These are phyloP conservation scores for Pelargonium exstipulatum DNA, from an alignment of 441 rosid species.

Conservation along the genomic window DNA sequence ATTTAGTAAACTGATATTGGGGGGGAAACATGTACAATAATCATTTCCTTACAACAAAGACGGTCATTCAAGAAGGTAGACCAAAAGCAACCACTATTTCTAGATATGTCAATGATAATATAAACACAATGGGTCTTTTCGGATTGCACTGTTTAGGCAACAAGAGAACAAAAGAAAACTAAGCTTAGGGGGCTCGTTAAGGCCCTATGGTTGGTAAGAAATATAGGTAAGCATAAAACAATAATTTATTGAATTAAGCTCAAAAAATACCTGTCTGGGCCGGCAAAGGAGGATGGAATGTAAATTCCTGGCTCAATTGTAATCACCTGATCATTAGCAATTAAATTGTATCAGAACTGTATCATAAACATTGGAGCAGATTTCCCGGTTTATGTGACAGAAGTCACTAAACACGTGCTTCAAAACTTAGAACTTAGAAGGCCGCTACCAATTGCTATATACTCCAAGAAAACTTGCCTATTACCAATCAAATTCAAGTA, in stretches of 20 bases:
- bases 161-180: neutral
- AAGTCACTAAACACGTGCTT: neutral
- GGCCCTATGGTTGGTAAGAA: neutral
- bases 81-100: neutral
- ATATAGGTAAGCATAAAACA: neutral
- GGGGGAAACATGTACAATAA: neutral
- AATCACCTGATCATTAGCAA: conserved; percentile 54
- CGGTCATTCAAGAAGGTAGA: too few relatives aligned
- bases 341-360: neutral
- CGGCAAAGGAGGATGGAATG: conserved; percentile 50
- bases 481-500: neutral
- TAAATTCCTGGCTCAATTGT: conserved; percentile 96
- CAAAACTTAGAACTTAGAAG: neutral
- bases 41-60: too few relatives aligned
- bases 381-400: neutral
- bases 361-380: neutral
- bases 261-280: conserved; percentile 58
- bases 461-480: neutral
- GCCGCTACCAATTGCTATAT: neutral
- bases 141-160: neutral
- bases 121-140: neutral
- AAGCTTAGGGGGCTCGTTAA: neutral
- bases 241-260: neutral
- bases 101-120: neutral
- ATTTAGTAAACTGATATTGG: neutral